These are phyloP conservation scores for Biscutella laevigata DNA, from an alignment of 441 rosid species.

Conservation along the genomic window DNA sequence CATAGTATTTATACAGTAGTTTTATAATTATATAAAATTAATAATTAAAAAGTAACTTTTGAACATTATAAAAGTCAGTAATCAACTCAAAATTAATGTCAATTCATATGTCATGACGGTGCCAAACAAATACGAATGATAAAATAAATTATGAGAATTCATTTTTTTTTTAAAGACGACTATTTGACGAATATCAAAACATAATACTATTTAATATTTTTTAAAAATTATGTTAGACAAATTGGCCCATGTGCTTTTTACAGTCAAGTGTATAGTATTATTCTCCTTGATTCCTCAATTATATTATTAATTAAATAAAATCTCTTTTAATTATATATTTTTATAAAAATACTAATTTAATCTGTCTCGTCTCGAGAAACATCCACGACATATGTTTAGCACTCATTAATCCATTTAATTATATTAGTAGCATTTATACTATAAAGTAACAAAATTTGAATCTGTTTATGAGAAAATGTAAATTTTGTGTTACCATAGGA, in stretches of 20 bases:
- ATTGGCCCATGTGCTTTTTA: conserved; percentile 24
- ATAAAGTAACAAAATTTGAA: background rate
- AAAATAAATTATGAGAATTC: background rate
- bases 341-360: conserved; percentile 12
- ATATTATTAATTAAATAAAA: conserved; percentile 1
- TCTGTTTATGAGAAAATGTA: background rate
- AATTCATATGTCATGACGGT: conserved; percentile 8
- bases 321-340: background rate
- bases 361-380: conserved; percentile 29
- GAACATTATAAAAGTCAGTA: background rate
- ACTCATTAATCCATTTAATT: background rate
- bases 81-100: background rate
- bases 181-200: too few species aligned
- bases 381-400: conserved; percentile 19
- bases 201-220: too few species aligned
- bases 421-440: background rate
- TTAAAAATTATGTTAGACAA: too few species aligned
- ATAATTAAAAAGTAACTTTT: background rate
- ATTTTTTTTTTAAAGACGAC: too few species aligned
- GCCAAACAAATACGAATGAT: conserved; percentile 18
- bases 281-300: conserved; percentile 19
- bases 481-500: conserved; percentile 15
- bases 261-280: conserved; percentile 20
- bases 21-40: background rate
- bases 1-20: too few species aligned